Percentiles rank a stretch among this genome's conserved stretches.
Conservation (phyloP, 2,329 filamentous ascomycete genomes). For the Waltergamsia citrina region DNA sequence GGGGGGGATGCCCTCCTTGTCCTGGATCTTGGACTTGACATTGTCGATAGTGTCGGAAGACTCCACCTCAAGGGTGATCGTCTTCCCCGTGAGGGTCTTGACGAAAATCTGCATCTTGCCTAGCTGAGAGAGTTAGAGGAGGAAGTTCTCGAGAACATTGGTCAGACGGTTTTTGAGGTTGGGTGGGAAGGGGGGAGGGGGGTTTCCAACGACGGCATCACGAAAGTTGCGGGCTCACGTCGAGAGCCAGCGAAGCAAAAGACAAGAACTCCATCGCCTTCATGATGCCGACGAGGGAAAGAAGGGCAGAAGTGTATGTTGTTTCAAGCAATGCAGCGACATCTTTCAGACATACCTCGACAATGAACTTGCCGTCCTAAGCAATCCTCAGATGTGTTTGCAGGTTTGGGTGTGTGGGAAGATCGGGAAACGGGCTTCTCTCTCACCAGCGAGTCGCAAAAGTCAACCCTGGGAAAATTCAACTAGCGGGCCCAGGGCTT, state of each 20-base stretch:
- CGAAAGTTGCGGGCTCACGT: slow-evolving; percentile 9
- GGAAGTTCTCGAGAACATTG: neutral
- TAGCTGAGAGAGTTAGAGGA: slow-evolving; percentile 15
- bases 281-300: slow-evolving; percentile 11
- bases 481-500: neutral
- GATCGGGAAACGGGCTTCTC: too few species aligned
- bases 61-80: slow-evolving; percentile 99
- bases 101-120: slow-evolving; percentile 73
- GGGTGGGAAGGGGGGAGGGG: neutral
- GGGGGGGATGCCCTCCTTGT: slow-evolving; percentile 99
- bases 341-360: slow-evolving; percentile 53
- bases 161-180: neutral
- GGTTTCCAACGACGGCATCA: slow-evolving; percentile 14
- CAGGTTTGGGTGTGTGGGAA: slow-evolving; percentile 16
- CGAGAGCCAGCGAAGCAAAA: neutral
- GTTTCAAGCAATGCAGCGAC: slow-evolving; percentile 9
- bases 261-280: slow-evolving; percentile 7
- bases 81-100: slow-evolving; percentile 95
- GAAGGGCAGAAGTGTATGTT: slow-evolving; percentile 18
- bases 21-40: slow-evolving; percentile 97
- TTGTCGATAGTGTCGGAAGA: slow-evolving; percentile 99
- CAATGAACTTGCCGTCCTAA: slow-evolving; percentile 53
- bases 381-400: slow-evolving; percentile 50
- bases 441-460: neutral
- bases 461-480: slow-evolving; percentile 1